Conservation (phyloP, 2,329 filamentous ascomycete genomes). For the Colletotrichum sp. region DNA sequence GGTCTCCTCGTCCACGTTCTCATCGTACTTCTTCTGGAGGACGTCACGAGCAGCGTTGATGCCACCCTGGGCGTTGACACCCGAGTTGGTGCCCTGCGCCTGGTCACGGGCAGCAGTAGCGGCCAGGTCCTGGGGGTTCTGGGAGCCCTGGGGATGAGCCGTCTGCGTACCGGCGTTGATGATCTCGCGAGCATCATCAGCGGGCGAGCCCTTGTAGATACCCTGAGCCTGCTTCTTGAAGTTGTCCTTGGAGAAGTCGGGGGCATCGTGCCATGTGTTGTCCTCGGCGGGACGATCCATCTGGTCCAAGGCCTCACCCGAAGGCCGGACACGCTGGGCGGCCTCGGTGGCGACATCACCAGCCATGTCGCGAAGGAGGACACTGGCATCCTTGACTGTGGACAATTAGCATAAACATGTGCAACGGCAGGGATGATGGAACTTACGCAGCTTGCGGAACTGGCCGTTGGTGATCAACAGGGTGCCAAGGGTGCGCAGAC, state of each 20-base stretch:
- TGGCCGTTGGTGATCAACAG: conserved; percentile 95
- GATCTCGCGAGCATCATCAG: conserved; percentile 66
- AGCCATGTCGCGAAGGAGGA: conserved; percentile 87
- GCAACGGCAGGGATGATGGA: not conserved
- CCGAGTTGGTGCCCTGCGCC: conserved; percentile 45
- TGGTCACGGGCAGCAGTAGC: conserved; percentile 49
- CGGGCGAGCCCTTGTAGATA: conserved; percentile 59
- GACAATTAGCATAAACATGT: conserved; percentile 20
- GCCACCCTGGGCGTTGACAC: conserved; percentile 57
- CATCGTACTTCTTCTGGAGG: conserved; percentile 60
- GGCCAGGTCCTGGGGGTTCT: conserved; percentile 60
- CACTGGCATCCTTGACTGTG: conserved; percentile 75
- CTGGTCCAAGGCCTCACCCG: conserved; percentile 75
- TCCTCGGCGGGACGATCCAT: conserved; percentile 87
- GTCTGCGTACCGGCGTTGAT: conserved; percentile 61
- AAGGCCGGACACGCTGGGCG: conserved; percentile 77
- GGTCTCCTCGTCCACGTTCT: conserved; percentile 72
- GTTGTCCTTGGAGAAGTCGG: conserved; percentile 73
- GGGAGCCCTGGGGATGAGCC: conserved; percentile 60
- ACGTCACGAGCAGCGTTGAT: conserved; percentile 45
- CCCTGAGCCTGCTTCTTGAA: conserved; percentile 73
- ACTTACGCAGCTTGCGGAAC: conserved; percentile 86
- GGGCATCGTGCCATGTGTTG: conserved; percentile 92
- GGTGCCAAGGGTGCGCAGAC: conserved; percentile 85
- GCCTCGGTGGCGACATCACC: conserved; percentile 86